Conservation (phyloP, 805 yeast species). For the Hagleromyces aurorensis region DNA sequence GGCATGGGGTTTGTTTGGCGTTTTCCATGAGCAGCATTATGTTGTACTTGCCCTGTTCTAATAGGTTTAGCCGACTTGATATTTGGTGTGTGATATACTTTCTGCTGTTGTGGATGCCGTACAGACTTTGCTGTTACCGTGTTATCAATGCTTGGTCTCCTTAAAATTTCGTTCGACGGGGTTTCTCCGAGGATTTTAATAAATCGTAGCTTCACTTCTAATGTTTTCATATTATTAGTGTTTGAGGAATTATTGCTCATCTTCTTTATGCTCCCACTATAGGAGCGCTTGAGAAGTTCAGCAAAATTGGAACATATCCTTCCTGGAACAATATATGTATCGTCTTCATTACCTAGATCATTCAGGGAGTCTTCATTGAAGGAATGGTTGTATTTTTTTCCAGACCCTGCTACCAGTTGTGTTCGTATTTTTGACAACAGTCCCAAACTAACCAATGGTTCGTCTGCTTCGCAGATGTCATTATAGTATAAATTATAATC, state of each 20-base stretch:
- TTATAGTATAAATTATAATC: constrained; percentile 31
- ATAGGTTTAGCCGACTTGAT: too few species aligned
- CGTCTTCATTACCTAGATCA: constrained; percentile 16
- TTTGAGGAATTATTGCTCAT: constrained; percentile 3
- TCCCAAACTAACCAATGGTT: constrained; percentile 32
- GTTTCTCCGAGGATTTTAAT: constrained; percentile 24
- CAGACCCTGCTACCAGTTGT: too few species aligned
- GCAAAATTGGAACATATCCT: constrained; percentile 32
- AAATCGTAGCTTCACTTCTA: constrained; percentile 29
- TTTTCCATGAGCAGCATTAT: too few species aligned
- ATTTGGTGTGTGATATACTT: too few species aligned
- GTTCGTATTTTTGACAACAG: constrained; percentile 27
- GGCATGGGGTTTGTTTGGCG: constrained; percentile 37
- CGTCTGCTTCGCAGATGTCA: constrained; percentile 30
- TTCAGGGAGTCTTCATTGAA: constrained; percentile 8
- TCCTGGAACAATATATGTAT: constrained; percentile 25
- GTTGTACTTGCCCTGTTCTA: too few species aligned
- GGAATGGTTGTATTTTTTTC: too few species aligned
- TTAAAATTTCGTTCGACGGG: too few species aligned
- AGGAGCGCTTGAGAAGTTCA: constrained; percentile 25
- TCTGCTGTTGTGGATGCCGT: too few species aligned
- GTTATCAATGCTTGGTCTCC: too few species aligned
- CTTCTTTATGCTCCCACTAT: constrained; percentile 14
- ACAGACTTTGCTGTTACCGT: too few species aligned
- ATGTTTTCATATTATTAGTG: constrained; percentile 26